phyloP scores from a whole-genome alignment of 257 asterid species.

The Ophiorrhiza pumila region DNA sequence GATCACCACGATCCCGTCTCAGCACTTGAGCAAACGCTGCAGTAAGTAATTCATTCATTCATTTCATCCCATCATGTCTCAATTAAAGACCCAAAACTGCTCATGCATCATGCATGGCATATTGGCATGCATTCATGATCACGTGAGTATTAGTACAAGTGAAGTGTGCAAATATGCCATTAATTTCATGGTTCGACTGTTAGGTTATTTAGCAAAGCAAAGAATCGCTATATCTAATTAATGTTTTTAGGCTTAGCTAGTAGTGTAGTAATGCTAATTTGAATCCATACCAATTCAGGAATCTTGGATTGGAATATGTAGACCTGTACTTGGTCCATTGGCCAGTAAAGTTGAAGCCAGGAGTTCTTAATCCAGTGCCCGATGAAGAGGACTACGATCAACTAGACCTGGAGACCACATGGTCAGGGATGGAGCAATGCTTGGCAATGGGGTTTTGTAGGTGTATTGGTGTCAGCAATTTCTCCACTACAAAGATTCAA shows the following conservation, averaged over 20 bases:
- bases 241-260: too few relatives aligned
- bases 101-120: conserved; percentile 12
- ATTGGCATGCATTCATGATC: too few relatives aligned
- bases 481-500: conserved; percentile 55
- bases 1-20: conserved; percentile 81
- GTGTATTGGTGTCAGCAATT: conserved; percentile 82
- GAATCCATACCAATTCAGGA: conserved; percentile 30
- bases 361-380: conserved; percentile 53
- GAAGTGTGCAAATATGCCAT: too few relatives aligned
- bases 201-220: not conserved
- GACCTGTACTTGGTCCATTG: conserved; percentile 90
- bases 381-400: conserved; percentile 54
- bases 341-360: conserved; percentile 75
- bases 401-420: conserved; percentile 53
- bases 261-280: too few relatives aligned
- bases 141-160: too few relatives aligned
- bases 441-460: conserved; percentile 62
- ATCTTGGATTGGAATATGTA: conserved; percentile 64
- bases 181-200: not conserved
- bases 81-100: too few relatives aligned
- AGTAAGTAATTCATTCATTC: conserved; percentile 27
- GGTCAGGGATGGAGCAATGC: conserved; percentile 85
- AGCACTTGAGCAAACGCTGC: conserved; percentile 60
- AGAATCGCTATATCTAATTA: too few relatives aligned
- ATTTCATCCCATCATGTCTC: not conserved